Evolutionary conservation across 345 rosid genomes (phyloP).

Genomic region (Punica granatum): DNA sequence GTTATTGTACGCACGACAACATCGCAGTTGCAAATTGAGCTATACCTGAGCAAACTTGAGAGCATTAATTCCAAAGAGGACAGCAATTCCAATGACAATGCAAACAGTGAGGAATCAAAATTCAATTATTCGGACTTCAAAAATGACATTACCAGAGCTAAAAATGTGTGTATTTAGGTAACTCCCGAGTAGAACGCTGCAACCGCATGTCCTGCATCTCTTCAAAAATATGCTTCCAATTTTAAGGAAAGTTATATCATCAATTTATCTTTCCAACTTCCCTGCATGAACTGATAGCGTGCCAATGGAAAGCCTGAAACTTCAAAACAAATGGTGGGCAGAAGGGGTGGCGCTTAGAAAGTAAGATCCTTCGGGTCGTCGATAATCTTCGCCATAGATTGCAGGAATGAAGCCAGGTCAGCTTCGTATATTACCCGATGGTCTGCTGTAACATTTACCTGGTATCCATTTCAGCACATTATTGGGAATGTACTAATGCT

Average conservation of each 20-base stretch:
- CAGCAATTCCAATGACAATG: not conserved
- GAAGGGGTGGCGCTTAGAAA: slow-evolving; percentile 25
- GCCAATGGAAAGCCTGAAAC: not conserved
- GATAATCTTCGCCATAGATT: slow-evolving; percentile 74
- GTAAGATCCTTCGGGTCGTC: slow-evolving; percentile 89
- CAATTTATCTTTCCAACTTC: not conserved
- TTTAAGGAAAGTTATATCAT: slow-evolving; percentile 1
- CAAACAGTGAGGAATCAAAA: not conserved
- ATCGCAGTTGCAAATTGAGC: not conserved
- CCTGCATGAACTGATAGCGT: not conserved
- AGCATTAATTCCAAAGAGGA: not conserved
- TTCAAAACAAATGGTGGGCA: slow-evolving; percentile 3
- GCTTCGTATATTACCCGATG: slow-evolving; percentile 94
- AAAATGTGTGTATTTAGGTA: not conserved
- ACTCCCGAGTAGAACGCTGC: not conserved
- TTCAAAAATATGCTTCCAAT: slow-evolving; percentile 14
- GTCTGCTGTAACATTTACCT: slow-evolving; percentile 93
- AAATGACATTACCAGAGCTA: not conserved
- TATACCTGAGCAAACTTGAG: not conserved
- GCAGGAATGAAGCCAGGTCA: slow-evolving; percentile 89
- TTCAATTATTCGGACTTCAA: not conserved
- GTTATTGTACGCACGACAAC: not conserved
- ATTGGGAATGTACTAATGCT: not conserved
- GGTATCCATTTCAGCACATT: slow-evolving; percentile 12
- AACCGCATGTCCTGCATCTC: not conserved